phyloP scores from a whole-genome alignment of 2,329 filamentous ascomycete genomes.

The Chaetoscypha palmicola region DNA sequence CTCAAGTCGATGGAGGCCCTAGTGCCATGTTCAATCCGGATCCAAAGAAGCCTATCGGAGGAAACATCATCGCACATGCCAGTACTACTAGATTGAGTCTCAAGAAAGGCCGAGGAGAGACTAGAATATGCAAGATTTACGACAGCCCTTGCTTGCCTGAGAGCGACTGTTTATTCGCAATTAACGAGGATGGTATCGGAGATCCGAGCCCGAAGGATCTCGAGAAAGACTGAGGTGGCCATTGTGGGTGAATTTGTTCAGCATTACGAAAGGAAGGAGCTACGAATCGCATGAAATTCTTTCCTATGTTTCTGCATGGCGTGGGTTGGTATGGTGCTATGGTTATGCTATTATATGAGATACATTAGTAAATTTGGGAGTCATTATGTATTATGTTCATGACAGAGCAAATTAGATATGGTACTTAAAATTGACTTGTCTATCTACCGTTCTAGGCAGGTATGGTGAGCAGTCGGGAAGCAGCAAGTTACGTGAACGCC shows the following conservation, averaged over 20 bases:
- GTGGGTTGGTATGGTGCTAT: constrained; percentile 17
- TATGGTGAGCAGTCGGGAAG: too few species aligned
- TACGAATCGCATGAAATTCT: constrained; percentile 9
- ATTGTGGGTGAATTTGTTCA: too few species aligned
- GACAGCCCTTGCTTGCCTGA: constrained; percentile 96
- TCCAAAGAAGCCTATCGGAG: constrained; percentile 97
- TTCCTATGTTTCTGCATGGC: constrained; percentile 17
- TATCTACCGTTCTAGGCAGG: too few species aligned
- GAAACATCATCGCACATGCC: constrained; percentile 97
- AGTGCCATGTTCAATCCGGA: constrained; percentile 99
- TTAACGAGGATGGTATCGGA: constrained; percentile 93
- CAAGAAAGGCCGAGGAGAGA: constrained; percentile 93
- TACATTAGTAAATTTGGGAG: too few species aligned
- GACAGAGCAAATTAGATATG: too few species aligned
- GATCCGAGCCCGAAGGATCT: constrained; percentile 93
- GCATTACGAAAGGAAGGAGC: not conserved
- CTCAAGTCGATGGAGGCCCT: constrained; percentile 93
- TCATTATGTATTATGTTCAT: too few species aligned
- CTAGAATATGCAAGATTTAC: constrained; percentile 97
- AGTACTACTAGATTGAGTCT: constrained; percentile 90
- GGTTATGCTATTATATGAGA: constrained; percentile 10
- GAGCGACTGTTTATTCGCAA: constrained; percentile 93
- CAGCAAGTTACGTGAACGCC: too few species aligned
- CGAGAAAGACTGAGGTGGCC: constrained; percentile 70
- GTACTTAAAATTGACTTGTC: too few species aligned